Base-by-base conservation (phyloP, 108 stramenopile genomes). In the Skeletonema potamos region DNA sequence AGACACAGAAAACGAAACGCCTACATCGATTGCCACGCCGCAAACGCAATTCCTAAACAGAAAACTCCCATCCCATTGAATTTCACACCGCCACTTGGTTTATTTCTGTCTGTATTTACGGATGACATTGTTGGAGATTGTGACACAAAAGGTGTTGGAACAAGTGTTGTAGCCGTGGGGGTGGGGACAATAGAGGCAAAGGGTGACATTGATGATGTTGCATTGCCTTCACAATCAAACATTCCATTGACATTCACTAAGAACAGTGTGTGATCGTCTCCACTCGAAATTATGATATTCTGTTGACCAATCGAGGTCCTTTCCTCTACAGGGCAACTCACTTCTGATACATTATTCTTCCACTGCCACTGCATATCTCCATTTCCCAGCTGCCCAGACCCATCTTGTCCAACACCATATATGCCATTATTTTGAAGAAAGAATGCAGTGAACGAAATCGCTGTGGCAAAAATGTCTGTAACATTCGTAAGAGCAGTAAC, bases 201-300 rank as follows among this genome's bases (percentile, higher is more conserved):
- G 15, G 48, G 48, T 51, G 48, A 3, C 48, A 51, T 24, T 4
- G 48, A 46, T 46, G 44, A 17, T 20, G 48, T 15, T 18, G 2
- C 18, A 2, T 37, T 15, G 5, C 48, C 48, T 51, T 51, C 48
- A 51, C 48, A 51, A n/a, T 51, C 48, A 51, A 51, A 51, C 20
- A 51, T 51, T 20, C 48, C 48, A 22, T 51, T 8, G 9, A 20
- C n/a, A 51, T 51, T 54, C 29, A 63, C 76, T 24, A 77, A 63
- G 29, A 65, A 77, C 18, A 77, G 36, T 27, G 69, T 54, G 46
- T 77, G 76, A 66, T 77, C 76, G 29, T 77, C 71, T 39, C 76
- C 69, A 37, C 58, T 61, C 17, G 76, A 70, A 54, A 77, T 64
- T 2, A 65, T 33, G 6, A 55, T 57, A 0, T 51, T 51, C 20